Conservation (phyloP, 2,329 filamentous ascomycete species). For the Juglanconis juglandina region DNA sequence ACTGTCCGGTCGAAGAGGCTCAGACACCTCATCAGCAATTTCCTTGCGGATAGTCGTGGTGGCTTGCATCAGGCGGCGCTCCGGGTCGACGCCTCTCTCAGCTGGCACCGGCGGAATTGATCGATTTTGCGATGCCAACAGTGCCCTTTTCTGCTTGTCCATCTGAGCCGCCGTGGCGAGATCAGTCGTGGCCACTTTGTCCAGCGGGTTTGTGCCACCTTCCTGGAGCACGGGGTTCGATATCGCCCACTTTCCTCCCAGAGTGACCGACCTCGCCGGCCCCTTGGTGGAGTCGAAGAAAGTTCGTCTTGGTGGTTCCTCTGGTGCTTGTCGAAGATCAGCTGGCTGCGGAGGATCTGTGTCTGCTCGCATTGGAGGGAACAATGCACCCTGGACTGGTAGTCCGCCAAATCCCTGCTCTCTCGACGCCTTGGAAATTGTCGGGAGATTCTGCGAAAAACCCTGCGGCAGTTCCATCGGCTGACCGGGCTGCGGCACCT, state of each 20-base stretch:
- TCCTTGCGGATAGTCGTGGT: constrained; percentile 38
- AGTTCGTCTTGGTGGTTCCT: constrained; percentile 7
- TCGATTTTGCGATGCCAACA: not conserved
- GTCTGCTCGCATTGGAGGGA: constrained; percentile 37
- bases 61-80: constrained; percentile 33
- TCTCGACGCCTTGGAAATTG: constrained; percentile 35
- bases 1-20: constrained; percentile 20
- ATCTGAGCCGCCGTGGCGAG: constrained; percentile 45
- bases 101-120: not conserved
- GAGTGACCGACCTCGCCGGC: constrained; percentile 21
- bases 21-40: constrained; percentile 25
- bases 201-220: constrained; percentile 37
- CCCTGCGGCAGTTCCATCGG: not conserved
- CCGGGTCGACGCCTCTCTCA: constrained; percentile 10
- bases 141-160: constrained; percentile 42
- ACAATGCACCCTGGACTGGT: constrained; percentile 38
- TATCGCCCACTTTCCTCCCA: constrained; percentile 40
- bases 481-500: constrained; percentile 25
- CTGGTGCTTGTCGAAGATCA: not conserved
- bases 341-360: constrained; percentile 21
- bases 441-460: constrained; percentile 30
- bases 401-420: constrained; percentile 35
- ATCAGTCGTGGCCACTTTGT: constrained; percentile 47
- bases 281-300: constrained; percentile 5
- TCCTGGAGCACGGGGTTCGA: constrained; percentile 46